Conservation (phyloP, 495 filamentous ascomycete genomes). For the Aspergillus mulundensis region DNA sequence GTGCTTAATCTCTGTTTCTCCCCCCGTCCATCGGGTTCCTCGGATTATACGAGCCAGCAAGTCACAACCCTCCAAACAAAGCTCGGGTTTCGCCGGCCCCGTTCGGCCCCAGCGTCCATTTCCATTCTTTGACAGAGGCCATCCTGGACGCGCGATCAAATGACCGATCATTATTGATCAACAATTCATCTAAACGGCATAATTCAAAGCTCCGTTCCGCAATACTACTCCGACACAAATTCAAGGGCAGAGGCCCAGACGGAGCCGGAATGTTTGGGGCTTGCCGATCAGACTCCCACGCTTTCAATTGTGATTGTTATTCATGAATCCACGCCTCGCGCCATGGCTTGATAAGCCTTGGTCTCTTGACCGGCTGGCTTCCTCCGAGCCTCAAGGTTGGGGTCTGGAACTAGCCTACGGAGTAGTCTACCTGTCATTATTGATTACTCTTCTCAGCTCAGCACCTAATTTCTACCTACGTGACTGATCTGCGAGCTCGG, state of each 20-base stretch:
- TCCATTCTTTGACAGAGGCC: not conserved
- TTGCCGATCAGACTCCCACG: too few relatives aligned
- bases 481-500: not conserved
- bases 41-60: not conserved
- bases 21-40: not conserved
- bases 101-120: not conserved
- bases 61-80: not conserved
- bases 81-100: conserved; percentile 5
- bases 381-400: not conserved
- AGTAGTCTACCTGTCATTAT: not conserved
- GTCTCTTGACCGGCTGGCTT: not conserved
- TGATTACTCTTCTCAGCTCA: not conserved
- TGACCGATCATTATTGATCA: not conserved
- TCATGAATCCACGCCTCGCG: not conserved
- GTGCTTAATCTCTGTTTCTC: not conserved
- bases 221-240: too few relatives aligned
- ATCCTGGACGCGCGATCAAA: not conserved
- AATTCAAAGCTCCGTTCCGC: not conserved
- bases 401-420: too few relatives aligned
- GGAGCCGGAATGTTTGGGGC: too few relatives aligned
- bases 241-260: too few relatives aligned
- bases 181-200: not conserved
- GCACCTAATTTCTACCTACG: conserved; percentile 1
- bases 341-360: conserved; percentile 4
- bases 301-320: too few relatives aligned